Conservation (phyloP, 2,329 filamentous ascomycete genomes). For the Aureobasidium musti region DNA sequence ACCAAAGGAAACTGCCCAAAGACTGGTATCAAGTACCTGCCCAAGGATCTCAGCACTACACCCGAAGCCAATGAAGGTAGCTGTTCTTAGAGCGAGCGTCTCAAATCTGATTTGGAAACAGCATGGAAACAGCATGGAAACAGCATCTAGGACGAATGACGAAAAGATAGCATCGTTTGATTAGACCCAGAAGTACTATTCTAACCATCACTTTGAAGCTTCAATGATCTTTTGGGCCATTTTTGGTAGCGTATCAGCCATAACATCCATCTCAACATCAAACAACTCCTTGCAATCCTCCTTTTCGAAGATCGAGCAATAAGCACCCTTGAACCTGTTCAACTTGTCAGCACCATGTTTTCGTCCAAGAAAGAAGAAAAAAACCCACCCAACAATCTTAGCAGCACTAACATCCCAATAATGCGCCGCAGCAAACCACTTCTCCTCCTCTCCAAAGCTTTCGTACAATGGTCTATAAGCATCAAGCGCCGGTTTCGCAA, state of each 20-base stretch:
- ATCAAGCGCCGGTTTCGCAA: slow-evolving; percentile 54
- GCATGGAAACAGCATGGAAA: too few species aligned
- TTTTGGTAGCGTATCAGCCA: slow-evolving; percentile 49
- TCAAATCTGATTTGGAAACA: neutral
- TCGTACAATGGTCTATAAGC: slow-evolving; percentile 52
- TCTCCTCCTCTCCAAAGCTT: slow-evolving; percentile 45
- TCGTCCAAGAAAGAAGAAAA: neutral
- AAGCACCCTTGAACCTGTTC: slow-evolving; percentile 53
- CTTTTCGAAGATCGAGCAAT: slow-evolving; percentile 56
- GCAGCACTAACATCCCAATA: slow-evolving; percentile 62
- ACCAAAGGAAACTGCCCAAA: slow-evolving; percentile 61
- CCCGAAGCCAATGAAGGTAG: slow-evolving; percentile 23
- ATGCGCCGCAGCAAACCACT: slow-evolving; percentile 62
- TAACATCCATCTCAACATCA: slow-evolving; percentile 54
- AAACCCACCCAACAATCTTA: slow-evolving; percentile 35
- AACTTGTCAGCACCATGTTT: neutral
- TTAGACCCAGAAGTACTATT: neutral
- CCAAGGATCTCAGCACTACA: slow-evolving; percentile 47
- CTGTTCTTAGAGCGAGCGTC: neutral
- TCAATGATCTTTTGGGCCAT: slow-evolving; percentile 50
- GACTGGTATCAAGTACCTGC: slow-evolving; percentile 60
- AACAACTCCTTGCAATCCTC: slow-evolving; percentile 56
- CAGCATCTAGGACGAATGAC: neutral
- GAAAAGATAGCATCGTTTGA: neutral
- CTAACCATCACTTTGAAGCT: neutral